These are phyloP conservation scores for Pisolithus thermaeus DNA, from an alignment of 1,284 basidiomycete genomes.

Conservation along the genomic window DNA sequence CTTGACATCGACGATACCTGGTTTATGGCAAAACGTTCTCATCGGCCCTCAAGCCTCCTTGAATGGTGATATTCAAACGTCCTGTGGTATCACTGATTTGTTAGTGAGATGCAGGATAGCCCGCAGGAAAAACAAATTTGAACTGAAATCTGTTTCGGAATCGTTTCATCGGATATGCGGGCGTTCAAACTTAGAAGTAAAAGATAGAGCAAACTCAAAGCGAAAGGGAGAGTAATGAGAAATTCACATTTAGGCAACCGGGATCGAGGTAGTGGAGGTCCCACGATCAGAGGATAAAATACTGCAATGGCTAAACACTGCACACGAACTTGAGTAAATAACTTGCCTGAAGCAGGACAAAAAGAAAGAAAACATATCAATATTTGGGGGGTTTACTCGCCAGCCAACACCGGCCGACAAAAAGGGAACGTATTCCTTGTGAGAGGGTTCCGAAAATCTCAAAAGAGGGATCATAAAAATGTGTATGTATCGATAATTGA, in stretches of 20 bases:
- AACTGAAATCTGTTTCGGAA: too few relatives aligned
- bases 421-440: neutral
- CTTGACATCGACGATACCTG: too few relatives aligned
- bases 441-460: neutral
- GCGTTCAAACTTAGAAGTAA: neutral
- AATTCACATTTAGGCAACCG: neutral
- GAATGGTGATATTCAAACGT: too few relatives aligned
- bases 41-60: too few relatives aligned
- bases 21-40: too few relatives aligned
- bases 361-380: neutral
- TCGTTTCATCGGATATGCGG: neutral
- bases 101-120: too few relatives aligned
- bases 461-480: neutral
- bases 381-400: neutral
- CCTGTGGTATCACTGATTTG: too few relatives aligned
- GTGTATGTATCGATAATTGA: neutral
- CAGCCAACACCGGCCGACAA: neutral
- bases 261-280: neutral
- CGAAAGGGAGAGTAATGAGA: neutral
- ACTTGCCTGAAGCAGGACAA: neutral
- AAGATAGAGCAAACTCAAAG: neutral
- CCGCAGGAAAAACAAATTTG: too few relatives aligned
- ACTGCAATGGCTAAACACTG: neutral
- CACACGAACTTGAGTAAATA: neutral
- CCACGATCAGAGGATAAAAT: neutral